Evolutionary conservation across 164 flowering plant genomes (phyloP).

Genomic region (Berberis vulgaris): DNA sequence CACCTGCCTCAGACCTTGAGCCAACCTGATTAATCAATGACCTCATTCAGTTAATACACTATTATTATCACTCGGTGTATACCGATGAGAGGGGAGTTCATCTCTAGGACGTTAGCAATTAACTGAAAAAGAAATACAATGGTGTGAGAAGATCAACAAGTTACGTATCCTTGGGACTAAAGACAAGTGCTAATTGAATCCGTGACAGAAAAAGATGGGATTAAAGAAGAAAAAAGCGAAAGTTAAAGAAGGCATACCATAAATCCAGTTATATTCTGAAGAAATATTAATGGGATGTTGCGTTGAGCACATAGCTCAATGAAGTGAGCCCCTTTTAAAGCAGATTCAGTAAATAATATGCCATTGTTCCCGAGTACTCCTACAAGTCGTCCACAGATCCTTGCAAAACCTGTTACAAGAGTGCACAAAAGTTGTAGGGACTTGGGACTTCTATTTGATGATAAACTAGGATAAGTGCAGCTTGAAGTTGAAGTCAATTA

Average conservation of each 20-base stretch:
- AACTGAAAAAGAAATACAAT: too few species aligned
- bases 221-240: background rate
- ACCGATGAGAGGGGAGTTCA: too few species aligned
- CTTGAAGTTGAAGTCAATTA: slow-evolving; percentile 8
- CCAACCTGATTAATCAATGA: slow-evolving; percentile 61
- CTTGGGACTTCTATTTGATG: background rate
- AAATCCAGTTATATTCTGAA: slow-evolving; percentile 95
- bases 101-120: too few species aligned
- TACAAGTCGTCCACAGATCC: slow-evolving; percentile 79
- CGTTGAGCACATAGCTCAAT: slow-evolving; percentile 91
- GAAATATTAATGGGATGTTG: slow-evolving; percentile 88
- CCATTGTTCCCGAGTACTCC: slow-evolving; percentile 98
- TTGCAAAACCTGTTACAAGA: slow-evolving; percentile 94
- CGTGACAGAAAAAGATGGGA: background rate
- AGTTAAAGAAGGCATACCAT: slow-evolving; percentile 48
- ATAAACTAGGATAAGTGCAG: background rate
- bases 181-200: too few species aligned
- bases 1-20: slow-evolving; percentile 91
- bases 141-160: too few species aligned
- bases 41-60: too few species aligned
- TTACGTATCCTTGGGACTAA: too few species aligned
- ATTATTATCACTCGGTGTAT: too few species aligned
- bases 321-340: slow-evolving; percentile 93
- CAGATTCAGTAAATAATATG: slow-evolving; percentile 89
- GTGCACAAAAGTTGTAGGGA: slow-evolving; percentile 33